phyloP scores from a whole-genome alignment of 306 rosid genomes.

The Fragaria ananassa region DNA sequence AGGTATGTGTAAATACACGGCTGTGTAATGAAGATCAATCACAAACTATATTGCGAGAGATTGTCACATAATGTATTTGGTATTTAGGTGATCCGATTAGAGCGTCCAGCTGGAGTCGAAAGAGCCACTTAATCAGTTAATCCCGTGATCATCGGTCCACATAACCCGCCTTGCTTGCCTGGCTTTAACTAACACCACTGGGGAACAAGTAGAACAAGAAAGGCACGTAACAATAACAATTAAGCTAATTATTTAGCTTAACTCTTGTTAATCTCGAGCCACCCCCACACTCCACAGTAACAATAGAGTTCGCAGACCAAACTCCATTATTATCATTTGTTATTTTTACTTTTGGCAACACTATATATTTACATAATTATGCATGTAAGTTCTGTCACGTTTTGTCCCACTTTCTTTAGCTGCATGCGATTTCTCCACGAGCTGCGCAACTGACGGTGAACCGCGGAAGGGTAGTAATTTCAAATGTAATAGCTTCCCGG shows the following conservation, averaged over 20 bases:
- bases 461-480: not conserved
- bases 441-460: not conserved
- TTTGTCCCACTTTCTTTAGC: constrained; percentile 12
- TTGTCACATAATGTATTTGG: not conserved
- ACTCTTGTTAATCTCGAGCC: constrained; percentile 50
- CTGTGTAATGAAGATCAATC: no score
- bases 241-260: not conserved
- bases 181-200: constrained; percentile 31
- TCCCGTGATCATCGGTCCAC: constrained; percentile 66
- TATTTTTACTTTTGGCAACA: not conserved
- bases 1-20: no score
- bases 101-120: constrained; percentile 7
- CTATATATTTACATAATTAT: not conserved
- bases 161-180: constrained; percentile 17
- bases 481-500: not conserved
- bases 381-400: constrained; percentile 15
- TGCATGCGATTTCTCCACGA: not conserved
- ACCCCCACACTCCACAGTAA: constrained; percentile 28
- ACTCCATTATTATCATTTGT: not conserved
- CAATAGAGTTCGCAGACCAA: not conserved
- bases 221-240: not conserved
- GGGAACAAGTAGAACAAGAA: constrained; percentile 14
- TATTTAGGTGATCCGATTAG: not conserved
- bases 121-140: constrained; percentile 25
- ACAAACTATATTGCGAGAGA: not conserved